Base-by-base conservation (phyloP, 768 basidiomycete species). In the Lactarius evosmus region DNA sequence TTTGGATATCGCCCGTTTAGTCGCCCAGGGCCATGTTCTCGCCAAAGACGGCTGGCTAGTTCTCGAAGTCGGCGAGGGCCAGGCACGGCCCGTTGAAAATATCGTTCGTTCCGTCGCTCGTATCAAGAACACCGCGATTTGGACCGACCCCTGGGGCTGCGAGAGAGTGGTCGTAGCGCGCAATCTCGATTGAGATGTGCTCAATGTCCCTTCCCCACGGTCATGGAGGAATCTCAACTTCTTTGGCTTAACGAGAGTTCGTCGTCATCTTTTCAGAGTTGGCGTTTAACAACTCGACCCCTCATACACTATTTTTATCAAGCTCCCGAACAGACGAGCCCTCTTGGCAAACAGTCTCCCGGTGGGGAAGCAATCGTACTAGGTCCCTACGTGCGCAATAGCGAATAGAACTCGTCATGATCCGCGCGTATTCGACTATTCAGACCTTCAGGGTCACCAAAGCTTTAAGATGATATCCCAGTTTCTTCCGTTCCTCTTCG, bases 121-220 rank as follows among this genome's bases (percentile, higher is more conserved):
- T 41, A 72, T 91, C 52, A 70, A 69, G 66, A 70, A 74, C 38
- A 80, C 84, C 5, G 82, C 88, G 70, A 81, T 91, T 40, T 95
- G 92, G 93, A 72, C 74, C 64, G 94, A 95, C 74, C 88, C 87
- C 65, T 95, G 87, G 86, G 85, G 83, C 53, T 83, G 82, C 67
- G 80, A 87, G 63, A 83, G 93, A 66, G 85, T 88, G 54, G 87
- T 95, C 17, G 72, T 90, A 66, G 88, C 60, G 56, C 66, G 62
- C 30, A 50, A 25, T n/a, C n/a, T 29, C 38, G 36, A 29, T 32
- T 51, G 30, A 55, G 12, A 16, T 11, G 22, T 14, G 5, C 22
- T 46, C 6, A 4, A 40, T 40, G 16, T 38, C 38, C 40, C 19
- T 19, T 17, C 17, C 14, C 38, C 41, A 44, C n/a, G 38, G 17